Conservation (phyloP, 257 asterid genomes). For the Salvia hispanica region DNA sequence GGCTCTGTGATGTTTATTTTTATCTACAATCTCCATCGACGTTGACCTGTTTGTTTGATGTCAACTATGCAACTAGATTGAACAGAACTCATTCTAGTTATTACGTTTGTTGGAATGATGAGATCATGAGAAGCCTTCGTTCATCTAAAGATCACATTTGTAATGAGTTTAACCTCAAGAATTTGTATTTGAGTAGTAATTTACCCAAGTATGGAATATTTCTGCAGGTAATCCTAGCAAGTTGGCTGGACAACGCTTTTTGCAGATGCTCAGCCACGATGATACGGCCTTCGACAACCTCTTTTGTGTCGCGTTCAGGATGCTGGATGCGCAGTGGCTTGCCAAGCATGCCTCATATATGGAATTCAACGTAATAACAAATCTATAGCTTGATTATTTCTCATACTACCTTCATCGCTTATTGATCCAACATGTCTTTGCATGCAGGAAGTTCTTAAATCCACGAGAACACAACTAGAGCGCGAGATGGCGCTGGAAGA, state of each 20-base stretch:
- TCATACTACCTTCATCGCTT: neutral
- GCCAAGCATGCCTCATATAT: constrained; percentile 87
- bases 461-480: constrained; percentile 77
- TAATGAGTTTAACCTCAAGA: constrained; percentile 11
- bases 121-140: neutral
- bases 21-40: neutral
- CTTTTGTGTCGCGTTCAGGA: constrained; percentile 83
- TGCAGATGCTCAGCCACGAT: constrained; percentile 64
- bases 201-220: constrained; percentile 2
- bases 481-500: constrained; percentile 83
- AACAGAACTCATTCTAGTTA: neutral
- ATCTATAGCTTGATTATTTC: neutral
- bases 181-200: neutral
- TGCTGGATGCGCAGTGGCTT: constrained; percentile 95
- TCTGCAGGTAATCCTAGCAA: constrained; percentile 68
- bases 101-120: neutral
- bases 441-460: constrained; percentile 79
- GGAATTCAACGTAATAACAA: constrained; percentile 77
- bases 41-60: neutral
- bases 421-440: neutral
- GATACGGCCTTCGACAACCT: constrained; percentile 91
- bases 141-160: neutral
- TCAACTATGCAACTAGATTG: constrained; percentile 15
- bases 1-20: neutral
- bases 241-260: constrained; percentile 66